Conservation (phyloP, 495 filamentous ascomycete genomes). For the Xylaria palmicola region DNA sequence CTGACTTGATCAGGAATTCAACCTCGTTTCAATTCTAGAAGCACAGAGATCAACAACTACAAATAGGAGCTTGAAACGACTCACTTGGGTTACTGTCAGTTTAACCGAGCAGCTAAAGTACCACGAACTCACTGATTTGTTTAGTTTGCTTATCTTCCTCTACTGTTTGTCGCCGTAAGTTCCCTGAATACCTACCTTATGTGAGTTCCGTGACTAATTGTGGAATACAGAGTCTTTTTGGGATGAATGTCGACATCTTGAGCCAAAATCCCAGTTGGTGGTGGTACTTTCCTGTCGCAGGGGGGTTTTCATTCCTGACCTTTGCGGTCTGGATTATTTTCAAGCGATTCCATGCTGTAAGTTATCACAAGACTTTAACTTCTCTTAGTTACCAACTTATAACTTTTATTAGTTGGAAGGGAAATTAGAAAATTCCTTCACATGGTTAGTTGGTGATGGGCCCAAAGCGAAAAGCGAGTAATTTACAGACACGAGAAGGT, state of each 20-base stretch:
- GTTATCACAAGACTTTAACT: not conserved
- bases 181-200: too few species aligned
- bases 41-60: not conserved
- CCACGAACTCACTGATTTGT: not conserved
- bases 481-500: too few species aligned
- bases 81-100: not conserved
- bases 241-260: slow-evolving; percentile 4
- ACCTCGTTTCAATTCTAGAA: slow-evolving; percentile 4
- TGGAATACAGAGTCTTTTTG: slow-evolving; percentile 1
- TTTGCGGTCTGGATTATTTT: not conserved
- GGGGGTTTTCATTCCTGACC: not conserved
- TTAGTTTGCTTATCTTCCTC: not conserved
- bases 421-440: not conserved
- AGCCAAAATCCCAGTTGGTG: not conserved
- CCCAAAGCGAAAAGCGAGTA: not conserved
- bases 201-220: not conserved
- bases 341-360: not conserved
- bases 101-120: too few species aligned
- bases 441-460: not conserved
- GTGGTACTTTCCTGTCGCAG: slow-evolving; percentile 5
- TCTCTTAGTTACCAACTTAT: not conserved
- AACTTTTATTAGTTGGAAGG: not conserved
- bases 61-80: not conserved
- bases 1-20: slow-evolving; percentile 2
- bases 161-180: not conserved